phyloP scores from a whole-genome alignment of 148 eudicot species.

The Rhododendron simsii region DNA sequence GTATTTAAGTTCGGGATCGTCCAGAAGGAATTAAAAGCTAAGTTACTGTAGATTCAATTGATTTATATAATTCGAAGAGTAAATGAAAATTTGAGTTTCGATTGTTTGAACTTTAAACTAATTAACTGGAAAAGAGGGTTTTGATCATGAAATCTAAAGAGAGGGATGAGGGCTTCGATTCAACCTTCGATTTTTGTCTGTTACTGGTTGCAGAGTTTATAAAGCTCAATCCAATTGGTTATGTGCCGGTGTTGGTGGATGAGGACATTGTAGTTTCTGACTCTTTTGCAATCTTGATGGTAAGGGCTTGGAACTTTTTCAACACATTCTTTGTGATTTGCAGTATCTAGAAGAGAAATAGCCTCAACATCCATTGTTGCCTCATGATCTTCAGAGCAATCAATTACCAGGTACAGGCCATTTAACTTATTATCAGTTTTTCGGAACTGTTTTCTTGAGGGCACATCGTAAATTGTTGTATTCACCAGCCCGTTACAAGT shows the following conservation, averaged over 20 bases:
- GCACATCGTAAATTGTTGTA: background rate
- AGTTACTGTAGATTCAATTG: no score
- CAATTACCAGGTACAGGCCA: conserved; percentile 65
- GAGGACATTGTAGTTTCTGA: no score
- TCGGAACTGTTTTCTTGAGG: background rate
- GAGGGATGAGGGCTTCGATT: no score
- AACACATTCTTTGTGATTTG: background rate
- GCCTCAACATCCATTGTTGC: conserved; percentile 74
- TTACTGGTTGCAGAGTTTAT: conserved; percentile 47
- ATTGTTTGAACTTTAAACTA: no score
- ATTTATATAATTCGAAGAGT: no score
- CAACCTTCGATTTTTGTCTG: background rate
- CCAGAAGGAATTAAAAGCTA: no score
- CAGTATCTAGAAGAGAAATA: conserved; percentile 92
- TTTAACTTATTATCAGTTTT: background rate
- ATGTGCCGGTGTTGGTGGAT: no score
- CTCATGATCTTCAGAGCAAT: conserved; percentile 66
- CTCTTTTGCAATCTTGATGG: conserved; percentile 87
- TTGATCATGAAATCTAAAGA: no score
- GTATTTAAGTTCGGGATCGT: no score
- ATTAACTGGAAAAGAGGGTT: no score
- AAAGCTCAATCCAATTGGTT: conserved; percentile 70
- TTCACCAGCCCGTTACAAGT: background rate
- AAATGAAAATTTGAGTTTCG: no score
- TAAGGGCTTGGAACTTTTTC: conserved; percentile 16